Conservation (phyloP, 257 asterid species). For the Solanum ossicruentum region DNA sequence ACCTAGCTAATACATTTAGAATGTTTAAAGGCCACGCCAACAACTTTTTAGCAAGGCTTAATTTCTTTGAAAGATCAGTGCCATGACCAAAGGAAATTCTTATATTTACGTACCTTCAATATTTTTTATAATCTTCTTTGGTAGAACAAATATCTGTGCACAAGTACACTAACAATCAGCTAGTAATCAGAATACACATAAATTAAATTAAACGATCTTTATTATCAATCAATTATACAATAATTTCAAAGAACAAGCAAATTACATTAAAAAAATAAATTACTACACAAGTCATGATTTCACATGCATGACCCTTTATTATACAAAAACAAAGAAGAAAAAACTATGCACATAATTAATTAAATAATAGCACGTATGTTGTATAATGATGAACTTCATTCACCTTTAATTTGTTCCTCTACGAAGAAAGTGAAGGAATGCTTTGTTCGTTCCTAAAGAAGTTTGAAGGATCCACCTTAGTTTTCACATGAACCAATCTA, state of each 20-base stretch:
- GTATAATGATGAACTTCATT: not conserved
- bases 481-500: not conserved
- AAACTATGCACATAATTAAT: not conserved
- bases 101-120: too few relatives aligned
- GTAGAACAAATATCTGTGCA: too few relatives aligned
- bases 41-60: too few relatives aligned
- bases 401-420: not conserved
- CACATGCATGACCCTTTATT: not conserved
- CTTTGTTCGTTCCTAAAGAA: slow-evolving; percentile 7
- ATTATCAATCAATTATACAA: not conserved
- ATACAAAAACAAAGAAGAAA: not conserved
- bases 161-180: not conserved
- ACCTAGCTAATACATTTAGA: too few relatives aligned
- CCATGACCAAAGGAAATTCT: too few relatives aligned
- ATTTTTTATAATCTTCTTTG: too few relatives aligned
- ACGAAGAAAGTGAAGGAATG: not conserved
- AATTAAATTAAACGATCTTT: not conserved
- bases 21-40: too few relatives aligned
- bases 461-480: not conserved
- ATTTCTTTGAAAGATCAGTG: too few relatives aligned
- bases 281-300: not conserved
- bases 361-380: not conserved
- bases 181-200: not conserved
- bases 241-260: not conserved
- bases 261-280: not conserved